phyloP scores from a whole-genome alignment of 2,329 filamentous ascomycete species.

The Fusarium albidum region DNA sequence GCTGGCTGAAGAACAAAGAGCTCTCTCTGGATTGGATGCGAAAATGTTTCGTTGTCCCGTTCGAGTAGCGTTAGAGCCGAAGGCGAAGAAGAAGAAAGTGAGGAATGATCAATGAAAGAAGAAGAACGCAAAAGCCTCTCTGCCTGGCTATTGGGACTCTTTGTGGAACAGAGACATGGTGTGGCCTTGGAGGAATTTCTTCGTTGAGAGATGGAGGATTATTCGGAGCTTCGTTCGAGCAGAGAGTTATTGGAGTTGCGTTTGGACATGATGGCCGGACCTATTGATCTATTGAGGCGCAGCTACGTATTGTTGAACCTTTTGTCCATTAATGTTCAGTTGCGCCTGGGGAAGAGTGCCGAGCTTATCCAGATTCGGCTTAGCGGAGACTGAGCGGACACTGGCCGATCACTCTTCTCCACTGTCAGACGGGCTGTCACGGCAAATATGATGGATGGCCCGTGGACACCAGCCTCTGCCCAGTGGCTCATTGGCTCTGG shows the following conservation, averaged over 20 bases:
- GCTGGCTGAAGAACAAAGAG: no score
- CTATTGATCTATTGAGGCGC: no score
- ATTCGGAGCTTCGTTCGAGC: conserved; percentile 3
- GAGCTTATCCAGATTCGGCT: no score
- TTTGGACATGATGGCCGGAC: no score
- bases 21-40: no score
- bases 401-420: neutral
- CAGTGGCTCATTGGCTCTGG: no score
- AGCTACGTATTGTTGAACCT: neutral
- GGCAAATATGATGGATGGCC: conserved; percentile 14
- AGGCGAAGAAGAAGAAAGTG: neutral
- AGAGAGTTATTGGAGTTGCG: neutral
- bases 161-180: conserved; percentile 5
- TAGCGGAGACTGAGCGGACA: conserved; percentile 2
- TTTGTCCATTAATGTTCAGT: neutral
- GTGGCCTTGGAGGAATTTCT: neutral
- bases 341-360: no score
- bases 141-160: neutral
- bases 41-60: neutral
- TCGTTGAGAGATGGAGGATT: neutral
- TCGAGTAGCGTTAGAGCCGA: neutral
- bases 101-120: neutral
- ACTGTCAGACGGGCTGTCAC: no score
- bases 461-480: conserved; percentile 21
- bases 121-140: neutral